Conservation (phyloP, 306 rosid species). For the Lathyrus tuberosus region DNA sequence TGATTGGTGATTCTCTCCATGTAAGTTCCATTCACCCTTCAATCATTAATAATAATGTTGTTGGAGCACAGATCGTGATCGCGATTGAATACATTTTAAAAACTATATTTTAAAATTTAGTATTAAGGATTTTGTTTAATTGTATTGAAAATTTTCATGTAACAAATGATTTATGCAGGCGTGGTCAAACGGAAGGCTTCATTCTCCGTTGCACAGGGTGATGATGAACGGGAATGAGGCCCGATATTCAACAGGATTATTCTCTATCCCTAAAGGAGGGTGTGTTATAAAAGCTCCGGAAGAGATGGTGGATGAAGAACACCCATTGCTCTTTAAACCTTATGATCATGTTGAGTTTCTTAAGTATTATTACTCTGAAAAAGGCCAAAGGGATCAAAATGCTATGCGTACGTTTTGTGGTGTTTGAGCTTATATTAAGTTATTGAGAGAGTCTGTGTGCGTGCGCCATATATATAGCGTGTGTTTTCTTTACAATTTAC, state of each 20-base stretch:
- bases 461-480: too few species aligned
- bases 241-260: constrained; percentile 63
- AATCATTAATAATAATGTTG: too few species aligned
- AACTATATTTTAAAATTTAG: too few species aligned
- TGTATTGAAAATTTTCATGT: too few species aligned
- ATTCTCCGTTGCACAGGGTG: constrained; percentile 67
- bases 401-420: constrained; percentile 66
- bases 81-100: too few species aligned
- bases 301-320: constrained; percentile 72
- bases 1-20: constrained; percentile 69
- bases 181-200: constrained; percentile 70
- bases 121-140: too few species aligned
- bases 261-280: constrained; percentile 66
- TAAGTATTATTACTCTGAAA: constrained; percentile 43
- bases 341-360: constrained; percentile 60
- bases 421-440: constrained; percentile 22
- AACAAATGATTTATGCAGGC: constrained; percentile 48
- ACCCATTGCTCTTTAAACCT: constrained; percentile 69
- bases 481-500: too few species aligned
- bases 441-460: too few species aligned
- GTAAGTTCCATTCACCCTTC: constrained; percentile 40
- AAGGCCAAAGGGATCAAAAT: constrained; percentile 50
- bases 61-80: too few species aligned
- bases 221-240: constrained; percentile 69
- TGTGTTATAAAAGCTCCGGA: constrained; percentile 54